Evolutionary conservation across 2,329 filamentous ascomycete species (phyloP), one percentile per base, ranked within the genome.

Genomic region (Phymatotrichopsis omnivora): DNA sequence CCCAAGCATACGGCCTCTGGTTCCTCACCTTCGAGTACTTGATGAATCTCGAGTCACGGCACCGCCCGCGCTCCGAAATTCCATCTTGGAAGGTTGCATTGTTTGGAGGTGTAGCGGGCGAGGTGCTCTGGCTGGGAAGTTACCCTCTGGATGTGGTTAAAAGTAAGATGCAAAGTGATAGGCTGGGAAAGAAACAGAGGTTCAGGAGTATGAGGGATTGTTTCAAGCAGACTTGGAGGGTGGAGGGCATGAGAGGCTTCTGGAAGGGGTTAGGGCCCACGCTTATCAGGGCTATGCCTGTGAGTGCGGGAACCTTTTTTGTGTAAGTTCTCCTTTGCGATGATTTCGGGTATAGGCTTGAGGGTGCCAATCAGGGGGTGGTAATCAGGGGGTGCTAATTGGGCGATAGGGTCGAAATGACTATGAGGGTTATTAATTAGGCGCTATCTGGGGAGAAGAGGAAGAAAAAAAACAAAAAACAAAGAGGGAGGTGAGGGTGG

Each of bases 131-230:
- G 91, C 69, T 98, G 44, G 74, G 74, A 27, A 93, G 85, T 61
- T 98, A 98, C 67, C 91, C 91, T 17, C 82, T 98, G 55, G 91
- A 98, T 66, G 89, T 98, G 22, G 68, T 98, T 67, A 98, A 98
- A 82, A 94, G 85, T 67, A 96, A 94, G 76, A 95, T 96, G 89
- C 91, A 98, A 74, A 94, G 82, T 47, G 91, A 98, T 67, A 87
- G 84, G 0, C 91, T 95, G 62, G 64, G 61, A 4, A 51, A 63
- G 37, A 67, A 74, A 53, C 78, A 80, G 69, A 73, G 73, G 62
- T 98, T 82, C 67, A 75, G 69, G 63, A 80, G 70, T 45, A 95
- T 95, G 89, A 75, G 80, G 40, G 83, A 93, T 66, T 93, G 85
- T 68, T 93, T 96, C 65, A 74, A 71, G 48, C 78, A 93, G 71